Conservation (phyloP, 306 rosid species). For the Castanopsis chinensis region DNA sequence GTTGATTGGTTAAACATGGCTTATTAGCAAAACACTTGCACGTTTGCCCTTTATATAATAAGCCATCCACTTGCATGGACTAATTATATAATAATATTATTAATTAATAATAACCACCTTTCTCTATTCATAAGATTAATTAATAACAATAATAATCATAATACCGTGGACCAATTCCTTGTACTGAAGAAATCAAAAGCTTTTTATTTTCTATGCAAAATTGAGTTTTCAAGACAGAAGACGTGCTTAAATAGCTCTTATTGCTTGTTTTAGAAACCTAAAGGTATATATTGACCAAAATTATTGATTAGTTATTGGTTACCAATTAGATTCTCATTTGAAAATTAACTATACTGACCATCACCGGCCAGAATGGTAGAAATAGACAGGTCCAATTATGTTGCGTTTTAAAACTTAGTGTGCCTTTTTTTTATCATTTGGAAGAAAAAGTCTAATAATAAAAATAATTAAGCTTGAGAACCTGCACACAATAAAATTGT, state of each 20-base stretch:
- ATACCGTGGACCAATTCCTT: not conserved
- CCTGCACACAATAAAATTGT: too few relatives aligned
- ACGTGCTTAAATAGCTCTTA: not conserved
- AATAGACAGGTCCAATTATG: not conserved
- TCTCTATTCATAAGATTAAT: too few relatives aligned
- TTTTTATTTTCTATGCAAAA: not conserved
- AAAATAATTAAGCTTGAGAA: too few relatives aligned
- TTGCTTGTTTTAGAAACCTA: not conserved
- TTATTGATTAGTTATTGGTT: not conserved
- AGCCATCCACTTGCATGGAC: slow-evolving; percentile 1
- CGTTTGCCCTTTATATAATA: not conserved
- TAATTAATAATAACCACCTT: too few relatives aligned
- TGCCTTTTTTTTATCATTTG: not conserved
- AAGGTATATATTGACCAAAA: not conserved
- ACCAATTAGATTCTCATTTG: not conserved
- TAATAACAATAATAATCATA: not conserved
- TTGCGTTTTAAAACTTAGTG: not conserved
- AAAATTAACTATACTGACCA: not conserved
- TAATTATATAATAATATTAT: not conserved
- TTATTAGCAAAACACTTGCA: not conserved
- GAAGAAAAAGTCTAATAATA: not conserved
- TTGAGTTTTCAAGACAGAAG: not conserved
- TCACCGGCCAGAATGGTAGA: not conserved
- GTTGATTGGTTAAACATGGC: not conserved
- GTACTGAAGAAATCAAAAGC: not conserved